Base-by-base conservation (phyloP, 1,284 basidiomycete genomes). In the Meripilus lineatus region DNA sequence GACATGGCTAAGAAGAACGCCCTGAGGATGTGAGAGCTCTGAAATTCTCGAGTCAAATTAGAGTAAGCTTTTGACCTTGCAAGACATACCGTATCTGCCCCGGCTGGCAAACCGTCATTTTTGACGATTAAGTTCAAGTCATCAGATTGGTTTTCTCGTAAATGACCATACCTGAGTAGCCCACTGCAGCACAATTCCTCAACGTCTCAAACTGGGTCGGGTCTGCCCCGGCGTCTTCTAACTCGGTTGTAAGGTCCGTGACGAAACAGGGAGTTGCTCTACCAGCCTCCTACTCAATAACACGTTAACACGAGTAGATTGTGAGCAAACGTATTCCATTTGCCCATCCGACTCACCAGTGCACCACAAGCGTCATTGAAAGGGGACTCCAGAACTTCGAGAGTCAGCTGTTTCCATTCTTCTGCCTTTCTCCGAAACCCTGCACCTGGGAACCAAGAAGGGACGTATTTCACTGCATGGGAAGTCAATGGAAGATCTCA, bases 351-450 rank as follows among this genome's bases (percentile, higher is more conserved):
- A n/a, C n/a, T n/a, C n/a, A 59, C 60, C 44, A 62, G 49, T 3
- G 56, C 57, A n/a, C 48, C 44, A 46, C 53, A 59, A 28, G 65
- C 63, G 3, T 54, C 56, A 18, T 59, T 53, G 43, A 60, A 71
- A 2, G 70, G 67, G 24, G 51, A 54, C 10, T 69, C 59, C 7
- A 55, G 51, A 52, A 66, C 58, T 10, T 50, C 51, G 5, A 44
- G 44, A 18, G 58, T 53, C 14, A 58, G 44, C 26, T 57, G 51
- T 45, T 56, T 58, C 61, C 67, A 67, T 40, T 61, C 66, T 55
- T 63, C 65, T 0, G 68, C 75, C 40, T 77, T 70, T 10, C 70
- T 70, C 20, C 68, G 61, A 69, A 78, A 74, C 1, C 58, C 57
- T 1, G 69, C 65, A 11, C 74, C 74, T 14, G 73, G 74, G 43